Percentiles rank a stretch among this genome's conserved stretches.
phyloP scores from a whole-genome alignment of 2,329 filamentous ascomycete species.

The Sarocladiaceae sp. region DNA sequence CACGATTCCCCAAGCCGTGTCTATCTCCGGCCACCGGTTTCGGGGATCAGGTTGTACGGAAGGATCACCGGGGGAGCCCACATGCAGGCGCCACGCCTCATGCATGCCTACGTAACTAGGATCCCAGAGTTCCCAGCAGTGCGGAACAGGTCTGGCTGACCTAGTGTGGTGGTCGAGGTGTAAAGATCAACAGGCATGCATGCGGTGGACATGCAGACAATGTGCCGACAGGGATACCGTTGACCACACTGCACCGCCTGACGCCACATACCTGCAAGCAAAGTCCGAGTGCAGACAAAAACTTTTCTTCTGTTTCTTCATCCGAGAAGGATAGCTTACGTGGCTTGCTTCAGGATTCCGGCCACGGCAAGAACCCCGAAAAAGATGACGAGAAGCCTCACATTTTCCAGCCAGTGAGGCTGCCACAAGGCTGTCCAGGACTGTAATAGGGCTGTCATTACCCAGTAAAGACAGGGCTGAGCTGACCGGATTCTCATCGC shows the following conservation, averaged over 20 bases:
- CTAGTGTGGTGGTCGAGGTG: not conserved
- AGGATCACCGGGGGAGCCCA: no score
- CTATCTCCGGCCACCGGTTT: conserved; percentile 1
- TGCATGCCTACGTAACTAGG: conserved; percentile 4
- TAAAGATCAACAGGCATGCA: conserved; percentile 1
- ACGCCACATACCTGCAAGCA: conserved; percentile 3
- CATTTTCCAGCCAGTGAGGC: not conserved
- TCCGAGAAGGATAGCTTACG: not conserved
- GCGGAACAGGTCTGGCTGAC: not conserved
- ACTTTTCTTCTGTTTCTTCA: not conserved
- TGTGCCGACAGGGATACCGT: not conserved
- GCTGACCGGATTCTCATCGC: not conserved
- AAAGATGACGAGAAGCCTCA: not conserved
- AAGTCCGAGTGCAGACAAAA: not conserved
- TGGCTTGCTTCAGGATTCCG: not conserved
- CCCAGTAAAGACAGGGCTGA: conserved; percentile 1
- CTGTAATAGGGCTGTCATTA: not conserved
- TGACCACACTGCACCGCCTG: not conserved
- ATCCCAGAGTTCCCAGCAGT: not conserved
- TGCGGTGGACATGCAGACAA: conserved; percentile 1
- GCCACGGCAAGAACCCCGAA: not conserved
- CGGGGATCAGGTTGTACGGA: not conserved
- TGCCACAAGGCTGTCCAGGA: not conserved
- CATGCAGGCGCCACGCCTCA: no score
- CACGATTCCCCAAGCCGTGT: not conserved